These are phyloP conservation scores for Mortierella sp. DNA, from an alignment of 371 early-diverging fungal genomes.

Conservation along the genomic window DNA sequence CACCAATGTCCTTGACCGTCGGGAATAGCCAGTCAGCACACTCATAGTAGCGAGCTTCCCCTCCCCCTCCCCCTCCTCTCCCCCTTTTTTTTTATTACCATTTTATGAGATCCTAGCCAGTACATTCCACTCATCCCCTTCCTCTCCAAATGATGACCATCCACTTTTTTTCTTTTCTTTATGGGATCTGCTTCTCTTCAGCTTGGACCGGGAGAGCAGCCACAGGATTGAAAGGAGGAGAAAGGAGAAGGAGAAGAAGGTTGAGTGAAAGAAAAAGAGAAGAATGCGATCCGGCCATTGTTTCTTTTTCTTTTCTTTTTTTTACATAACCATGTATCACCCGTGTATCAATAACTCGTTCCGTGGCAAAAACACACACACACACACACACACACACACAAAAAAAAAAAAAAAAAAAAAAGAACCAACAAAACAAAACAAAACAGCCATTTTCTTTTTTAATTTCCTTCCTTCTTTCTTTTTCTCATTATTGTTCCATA, in stretches of 20 bases:
- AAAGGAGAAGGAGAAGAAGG: constrained; percentile 17
- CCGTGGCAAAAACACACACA: constrained; percentile 2
- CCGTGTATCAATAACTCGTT: neutral
- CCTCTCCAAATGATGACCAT: too few relatives aligned
- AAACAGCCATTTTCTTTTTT: neutral
- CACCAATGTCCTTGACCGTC: constrained; percentile 7
- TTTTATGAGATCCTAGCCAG: too few relatives aligned
- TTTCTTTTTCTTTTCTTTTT: neutral
- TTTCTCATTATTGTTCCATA: neutral
- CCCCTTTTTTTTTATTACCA: too few relatives aligned
- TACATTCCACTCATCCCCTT: too few relatives aligned
- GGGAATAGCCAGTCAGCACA: constrained; percentile 3
- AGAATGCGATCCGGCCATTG: neutral
- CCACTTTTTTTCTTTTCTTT: too few relatives aligned
- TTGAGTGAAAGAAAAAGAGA: too few relatives aligned
- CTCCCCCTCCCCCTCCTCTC: too few relatives aligned
- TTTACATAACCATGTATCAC: neutral
- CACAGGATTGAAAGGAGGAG: constrained; percentile 26
- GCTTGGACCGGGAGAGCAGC: constrained; percentile 18
- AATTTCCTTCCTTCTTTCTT: neutral
- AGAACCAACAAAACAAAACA: neutral
- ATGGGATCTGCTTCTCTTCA: too few relatives aligned
- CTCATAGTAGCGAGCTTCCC: too few relatives aligned
- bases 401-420: neutral
- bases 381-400: neutral